Evolutionary conservation across 768 basidiomycete genomes (phyloP).

Genomic region (Phlegmacium glaucopus): DNA sequence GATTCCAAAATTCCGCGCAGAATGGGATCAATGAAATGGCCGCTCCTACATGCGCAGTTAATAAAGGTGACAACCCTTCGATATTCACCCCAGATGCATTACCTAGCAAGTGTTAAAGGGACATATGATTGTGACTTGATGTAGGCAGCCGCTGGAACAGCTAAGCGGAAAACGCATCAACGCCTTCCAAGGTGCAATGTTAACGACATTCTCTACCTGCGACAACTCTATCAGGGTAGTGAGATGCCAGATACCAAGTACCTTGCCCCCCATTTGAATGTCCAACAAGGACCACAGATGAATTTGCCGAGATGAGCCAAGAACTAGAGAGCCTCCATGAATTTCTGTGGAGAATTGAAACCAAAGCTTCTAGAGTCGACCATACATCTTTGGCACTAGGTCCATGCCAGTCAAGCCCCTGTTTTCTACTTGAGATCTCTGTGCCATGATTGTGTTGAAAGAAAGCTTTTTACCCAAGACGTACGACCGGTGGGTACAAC

Average conservation of each 20-base stretch:
- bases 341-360: slow-evolving; percentile 36
- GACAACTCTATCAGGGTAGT: slow-evolving; percentile 73
- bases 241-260: slow-evolving; percentile 72
- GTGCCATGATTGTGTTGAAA: neutral
- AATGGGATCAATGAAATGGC: slow-evolving; percentile 75
- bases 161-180: slow-evolving; percentile 27
- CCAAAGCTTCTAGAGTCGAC: slow-evolving; percentile 55
- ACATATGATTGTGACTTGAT: slow-evolving; percentile 88
- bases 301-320: slow-evolving; percentile 17
- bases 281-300: slow-evolving; percentile 67
- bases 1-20: slow-evolving; percentile 70
- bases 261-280: slow-evolving; percentile 96
- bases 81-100: neutral
- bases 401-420: slow-evolving; percentile 95
- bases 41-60: slow-evolving; percentile 16
- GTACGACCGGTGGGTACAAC: slow-evolving; percentile 82
- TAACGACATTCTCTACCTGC: slow-evolving; percentile 41
- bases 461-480: slow-evolving; percentile 56
- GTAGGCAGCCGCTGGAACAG: slow-evolving; percentile 77
- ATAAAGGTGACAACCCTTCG: neutral
- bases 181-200: neutral
- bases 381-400: slow-evolving; percentile 73
- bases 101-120: slow-evolving; percentile 65
- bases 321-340: slow-evolving; percentile 31
- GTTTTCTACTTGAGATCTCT: neutral